Conservation (phyloP, 2,329 filamentous ascomycete genomes). For the Curvularia eragrostidis region DNA sequence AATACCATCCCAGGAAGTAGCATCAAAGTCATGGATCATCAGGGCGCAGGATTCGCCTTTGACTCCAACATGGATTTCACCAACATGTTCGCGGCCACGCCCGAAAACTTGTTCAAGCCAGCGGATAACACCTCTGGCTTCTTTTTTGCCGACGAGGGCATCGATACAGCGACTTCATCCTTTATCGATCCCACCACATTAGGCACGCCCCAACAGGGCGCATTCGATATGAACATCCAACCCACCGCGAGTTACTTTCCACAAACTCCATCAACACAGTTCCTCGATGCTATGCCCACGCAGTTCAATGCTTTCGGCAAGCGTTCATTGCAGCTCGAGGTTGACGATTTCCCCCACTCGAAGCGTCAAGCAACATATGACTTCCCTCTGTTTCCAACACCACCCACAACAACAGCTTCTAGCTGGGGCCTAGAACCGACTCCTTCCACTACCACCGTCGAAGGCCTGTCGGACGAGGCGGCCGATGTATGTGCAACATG, state of each 20-base stretch:
- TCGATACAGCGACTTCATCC: conserved; percentile 37
- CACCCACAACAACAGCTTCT: conserved; percentile 27
- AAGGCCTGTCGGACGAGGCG: conserved; percentile 46
- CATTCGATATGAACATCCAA: conserved; percentile 29
- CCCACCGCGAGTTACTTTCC: conserved; percentile 32
- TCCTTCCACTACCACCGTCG: conserved; percentile 26
- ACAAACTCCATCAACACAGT: conserved; percentile 33
- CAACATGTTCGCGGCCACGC: conserved; percentile 32
- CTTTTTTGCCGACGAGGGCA: conserved; percentile 45
- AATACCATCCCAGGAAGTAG: conserved; percentile 20
- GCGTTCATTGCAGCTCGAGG: conserved; percentile 41
- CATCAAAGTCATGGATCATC: conserved; percentile 29
- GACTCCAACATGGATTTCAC: conserved; percentile 43
- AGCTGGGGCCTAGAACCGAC: conserved; percentile 38
- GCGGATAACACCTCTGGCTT: conserved; percentile 43
- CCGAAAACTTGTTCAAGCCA: conserved; percentile 34
- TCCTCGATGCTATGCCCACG: conserved; percentile 37
- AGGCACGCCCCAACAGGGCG: conserved; percentile 28
- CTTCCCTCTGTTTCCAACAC: conserved; percentile 33
- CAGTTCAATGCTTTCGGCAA: conserved; percentile 36
- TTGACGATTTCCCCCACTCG: conserved; percentile 41
- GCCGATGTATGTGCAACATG: conserved; percentile 48
- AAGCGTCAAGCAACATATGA: conserved; percentile 43
- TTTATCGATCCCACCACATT: conserved; percentile 33
- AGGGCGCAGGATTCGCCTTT: conserved; percentile 44